Conservation (phyloP, 2,329 filamentous ascomycete genomes). For the Colletotrichum trifolii region DNA sequence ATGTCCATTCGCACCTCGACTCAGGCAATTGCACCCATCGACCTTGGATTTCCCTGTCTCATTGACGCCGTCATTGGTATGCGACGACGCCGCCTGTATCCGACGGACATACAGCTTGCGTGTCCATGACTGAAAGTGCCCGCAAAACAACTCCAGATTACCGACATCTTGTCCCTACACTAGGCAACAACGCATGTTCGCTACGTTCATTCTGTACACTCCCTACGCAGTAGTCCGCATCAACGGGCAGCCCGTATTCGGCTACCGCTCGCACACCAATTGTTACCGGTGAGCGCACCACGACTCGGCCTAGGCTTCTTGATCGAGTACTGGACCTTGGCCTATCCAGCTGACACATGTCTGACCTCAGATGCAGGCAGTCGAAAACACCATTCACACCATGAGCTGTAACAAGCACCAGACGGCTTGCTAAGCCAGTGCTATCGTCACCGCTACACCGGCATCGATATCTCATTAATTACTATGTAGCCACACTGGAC, state of each 20-base stretch:
- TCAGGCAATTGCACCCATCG: no score
- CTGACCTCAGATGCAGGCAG: conserved; percentile 15
- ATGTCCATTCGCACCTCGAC: no score
- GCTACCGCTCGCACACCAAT: background rate
- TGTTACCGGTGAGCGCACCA: no score
- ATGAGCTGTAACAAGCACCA: conserved; percentile 17
- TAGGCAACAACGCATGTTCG: background rate
- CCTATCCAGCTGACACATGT: conserved; percentile 7
- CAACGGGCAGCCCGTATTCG: conserved; percentile 3
- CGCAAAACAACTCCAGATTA: no score
- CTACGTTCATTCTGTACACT: background rate
- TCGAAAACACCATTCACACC: conserved; percentile 1
- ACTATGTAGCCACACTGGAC: no score
- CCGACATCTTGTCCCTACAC: background rate
- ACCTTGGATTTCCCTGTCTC: no score
- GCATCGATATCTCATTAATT: no score
- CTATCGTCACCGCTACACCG: background rate
- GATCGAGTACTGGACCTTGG: background rate
- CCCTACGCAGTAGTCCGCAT: background rate
- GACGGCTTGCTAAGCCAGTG: conserved; percentile 2
- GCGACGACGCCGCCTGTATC: no score
- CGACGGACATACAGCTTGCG: no score
- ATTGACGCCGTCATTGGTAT: no score
- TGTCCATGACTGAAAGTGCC: no score
- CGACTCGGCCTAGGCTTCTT: no score